These are phyloP conservation scores for Balakata baccata DNA, from an alignment of 345 rosid genomes.

Conservation along the genomic window DNA sequence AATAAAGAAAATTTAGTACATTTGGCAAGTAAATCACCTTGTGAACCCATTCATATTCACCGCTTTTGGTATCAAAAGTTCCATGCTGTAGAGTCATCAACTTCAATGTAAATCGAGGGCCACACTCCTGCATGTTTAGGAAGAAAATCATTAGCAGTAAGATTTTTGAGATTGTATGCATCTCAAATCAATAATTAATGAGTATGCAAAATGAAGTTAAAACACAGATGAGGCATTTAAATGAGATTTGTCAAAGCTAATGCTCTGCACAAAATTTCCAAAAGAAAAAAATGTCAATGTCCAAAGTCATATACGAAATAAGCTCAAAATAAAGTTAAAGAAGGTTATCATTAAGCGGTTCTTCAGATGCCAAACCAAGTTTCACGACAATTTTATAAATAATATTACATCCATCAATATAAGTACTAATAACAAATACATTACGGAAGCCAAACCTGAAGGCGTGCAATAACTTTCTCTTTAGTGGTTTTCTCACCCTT, in stretches of 20 bases:
- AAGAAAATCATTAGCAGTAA: neutral
- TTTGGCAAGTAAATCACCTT: conserved; percentile 46
- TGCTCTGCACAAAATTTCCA: neutral
- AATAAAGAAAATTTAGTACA: neutral
- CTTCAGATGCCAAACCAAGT: neutral
- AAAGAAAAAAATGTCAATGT: too few species aligned
- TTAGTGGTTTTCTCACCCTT: conserved; percentile 39
- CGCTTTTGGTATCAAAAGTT: conserved; percentile 78
- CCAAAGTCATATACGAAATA: too few species aligned
- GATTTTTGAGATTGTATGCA: neutral
- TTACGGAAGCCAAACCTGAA: conserved; percentile 53
- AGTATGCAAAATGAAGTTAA: neutral
- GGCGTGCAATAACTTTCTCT: conserved; percentile 64
- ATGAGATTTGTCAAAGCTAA: neutral
- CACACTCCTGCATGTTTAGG: conserved; percentile 64
- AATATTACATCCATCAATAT: neutral
- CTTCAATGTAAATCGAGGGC: conserved; percentile 85
- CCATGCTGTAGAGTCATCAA: conserved; percentile 79
- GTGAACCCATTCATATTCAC: conserved; percentile 96
- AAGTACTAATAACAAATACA: conserved; percentile 1
- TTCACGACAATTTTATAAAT: neutral
- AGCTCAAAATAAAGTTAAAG: neutral
- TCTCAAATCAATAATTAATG: neutral
- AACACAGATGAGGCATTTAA: neutral
- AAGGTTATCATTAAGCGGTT: neutral